Evolutionary conservation across 2,329 filamentous ascomycete genomes (phyloP).

Genomic region (Aschersonia sp.): DNA sequence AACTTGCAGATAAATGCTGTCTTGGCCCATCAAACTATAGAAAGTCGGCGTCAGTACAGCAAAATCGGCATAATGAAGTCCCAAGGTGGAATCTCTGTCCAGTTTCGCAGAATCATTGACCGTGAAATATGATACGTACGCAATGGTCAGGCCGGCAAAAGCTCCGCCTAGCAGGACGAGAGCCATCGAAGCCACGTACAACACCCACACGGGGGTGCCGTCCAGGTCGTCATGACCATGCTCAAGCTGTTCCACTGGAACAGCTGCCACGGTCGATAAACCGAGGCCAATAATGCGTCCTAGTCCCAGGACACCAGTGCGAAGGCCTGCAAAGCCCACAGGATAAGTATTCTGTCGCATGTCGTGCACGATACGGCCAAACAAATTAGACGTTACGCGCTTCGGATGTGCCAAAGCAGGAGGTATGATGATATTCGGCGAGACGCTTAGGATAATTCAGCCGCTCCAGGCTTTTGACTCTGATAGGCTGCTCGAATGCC

Average conservation of each 20-base stretch:
- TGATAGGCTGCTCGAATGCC: not conserved
- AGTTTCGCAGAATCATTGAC: conserved; percentile 1
- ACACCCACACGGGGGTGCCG: conserved; percentile 62
- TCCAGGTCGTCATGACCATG: conserved; percentile 33
- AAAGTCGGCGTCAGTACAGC: conserved; percentile 1
- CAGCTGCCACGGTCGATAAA: conserved; percentile 32
- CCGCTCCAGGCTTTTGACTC: not conserved
- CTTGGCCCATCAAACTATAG: conserved; percentile 49
- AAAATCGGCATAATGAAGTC: not conserved
- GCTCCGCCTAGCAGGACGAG: conserved; percentile 81
- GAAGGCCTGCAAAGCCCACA: conserved; percentile 23
- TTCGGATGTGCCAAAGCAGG: not conserved
- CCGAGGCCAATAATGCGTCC: conserved; percentile 34
- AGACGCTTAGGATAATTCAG: not conserved
- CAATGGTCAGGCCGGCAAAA: conserved; percentile 88
- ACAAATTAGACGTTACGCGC: not conserved
- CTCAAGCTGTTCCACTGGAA: conserved; percentile 22
- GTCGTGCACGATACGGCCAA: not conserved
- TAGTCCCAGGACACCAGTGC: conserved; percentile 36
- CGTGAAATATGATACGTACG: conserved; percentile 31
- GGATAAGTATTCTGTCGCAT: conserved; percentile 13
- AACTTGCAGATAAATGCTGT: conserved; percentile 95
- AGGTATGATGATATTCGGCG: not conserved
- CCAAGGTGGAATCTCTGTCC: not conserved
- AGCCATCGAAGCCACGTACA: conserved; percentile 62